A percentile compares a stretch with the other conserved stretches of the same genome.
phyloP scores from a whole-genome alignment of 2,329 filamentous ascomycete genomes.

The Scytalidium sp. region DNA sequence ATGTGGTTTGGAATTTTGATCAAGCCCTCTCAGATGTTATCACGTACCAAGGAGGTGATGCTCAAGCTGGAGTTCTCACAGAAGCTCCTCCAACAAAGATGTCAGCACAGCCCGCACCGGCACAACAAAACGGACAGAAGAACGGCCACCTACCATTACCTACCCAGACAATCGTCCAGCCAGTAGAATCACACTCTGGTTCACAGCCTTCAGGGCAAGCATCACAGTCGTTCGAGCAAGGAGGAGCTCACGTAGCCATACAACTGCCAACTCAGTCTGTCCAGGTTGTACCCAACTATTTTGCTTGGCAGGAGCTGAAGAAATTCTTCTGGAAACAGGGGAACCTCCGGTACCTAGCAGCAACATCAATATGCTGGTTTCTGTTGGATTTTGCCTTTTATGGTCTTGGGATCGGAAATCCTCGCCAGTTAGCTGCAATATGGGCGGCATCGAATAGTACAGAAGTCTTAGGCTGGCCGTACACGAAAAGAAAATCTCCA shows the following conservation, averaged over 20 bases:
- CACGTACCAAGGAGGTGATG: background rate
- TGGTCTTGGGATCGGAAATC: conserved; percentile 70
- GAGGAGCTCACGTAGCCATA: background rate
- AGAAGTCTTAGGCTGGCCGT: conserved; percentile 37
- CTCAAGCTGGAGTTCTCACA: conserved; percentile 33
- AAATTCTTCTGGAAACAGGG: conserved; percentile 34
- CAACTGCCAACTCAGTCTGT: background rate
- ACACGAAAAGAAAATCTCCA: background rate
- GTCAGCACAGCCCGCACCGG: conserved; percentile 24
- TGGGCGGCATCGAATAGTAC: conserved; percentile 56
- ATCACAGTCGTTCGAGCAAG: background rate
- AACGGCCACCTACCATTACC: background rate
- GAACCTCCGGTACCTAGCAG: conserved; percentile 56
- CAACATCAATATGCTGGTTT: conserved; percentile 80
- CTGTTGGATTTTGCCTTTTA: conserved; percentile 64
- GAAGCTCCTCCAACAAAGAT: background rate
- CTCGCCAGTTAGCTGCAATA: conserved; percentile 68
- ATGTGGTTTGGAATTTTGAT: conserved; percentile 69
- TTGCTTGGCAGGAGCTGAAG: background rate
- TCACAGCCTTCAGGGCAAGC: background rate
- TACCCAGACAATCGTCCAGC: background rate
- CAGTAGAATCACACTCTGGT: background rate
- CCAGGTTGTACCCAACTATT: background rate
- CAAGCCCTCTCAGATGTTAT: conserved; percentile 67
- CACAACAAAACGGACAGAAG: background rate